Base-by-base conservation (phyloP, 495 filamentous ascomycete species). In the Rusavskia elegans region DNA sequence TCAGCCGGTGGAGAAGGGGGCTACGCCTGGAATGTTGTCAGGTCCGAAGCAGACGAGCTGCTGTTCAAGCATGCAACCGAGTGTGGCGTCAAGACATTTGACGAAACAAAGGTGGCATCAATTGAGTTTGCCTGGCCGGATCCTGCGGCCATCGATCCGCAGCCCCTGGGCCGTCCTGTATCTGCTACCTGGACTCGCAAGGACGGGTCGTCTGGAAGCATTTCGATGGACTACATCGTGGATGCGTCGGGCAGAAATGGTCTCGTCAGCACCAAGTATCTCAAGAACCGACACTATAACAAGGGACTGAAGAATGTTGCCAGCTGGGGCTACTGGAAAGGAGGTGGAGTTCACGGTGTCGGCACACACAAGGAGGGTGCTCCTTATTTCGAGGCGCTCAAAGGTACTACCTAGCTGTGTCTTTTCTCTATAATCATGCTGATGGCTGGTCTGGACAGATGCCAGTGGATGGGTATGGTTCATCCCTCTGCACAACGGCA, bases 1-100 rank as follows among this genome's bases (percentile, higher is more conserved):
- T 68, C 67, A 7, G 61, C 65, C 10, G 58, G 58, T 17, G 73
- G 74, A 7, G 65, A 65, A n/a, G 54, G 67, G 3, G 61, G 57
- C 41, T 70, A 72, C 42, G 49, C 71, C 0, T 78, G 71, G 71
- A 78, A 76, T 49, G 70, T 76, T 1, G 58, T 73, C 23, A 72
- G 74, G 3, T 71, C 74, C 45, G 72, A 76, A 53, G 53, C 67
- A 7, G 73, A 78, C 50, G 55, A 76, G 2, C 37, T 76, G 5
- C 62, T 76, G 4, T 74, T 78, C 58, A 48, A 63, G 17, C 71
- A 78, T 54, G 74, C 69, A 10, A 62, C 69, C 36, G 61, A 55
- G 16, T 76, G 73, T 45, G 66, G 76, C 19, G 65, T 59, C 17
- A 57, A 62, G 48, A 68, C 69, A 40, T 67, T 75, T 21, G 49